Percentiles rank a stretch among this genome's conserved stretches.
Evolutionary conservation across 805 yeast species (phyloP).

Genomic region (Saturnispora halmiae): DNA sequence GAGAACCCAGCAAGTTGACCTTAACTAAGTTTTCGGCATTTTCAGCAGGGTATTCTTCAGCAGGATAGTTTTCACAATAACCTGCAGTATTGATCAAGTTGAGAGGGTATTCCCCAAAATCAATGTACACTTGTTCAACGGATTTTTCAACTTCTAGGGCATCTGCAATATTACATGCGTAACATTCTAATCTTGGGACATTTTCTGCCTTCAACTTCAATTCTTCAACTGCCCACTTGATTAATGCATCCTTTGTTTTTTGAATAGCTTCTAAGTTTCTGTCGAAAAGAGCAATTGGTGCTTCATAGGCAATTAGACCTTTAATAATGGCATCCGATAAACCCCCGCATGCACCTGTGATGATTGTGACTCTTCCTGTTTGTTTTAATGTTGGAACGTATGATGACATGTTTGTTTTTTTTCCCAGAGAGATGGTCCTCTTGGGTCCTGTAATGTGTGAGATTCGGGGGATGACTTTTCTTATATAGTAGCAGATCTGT

Average conservation of each 20-base stretch:
- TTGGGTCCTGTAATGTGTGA: too few relatives aligned
- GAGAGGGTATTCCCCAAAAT: slow-evolving; percentile 54
- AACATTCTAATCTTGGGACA: slow-evolving; percentile 42
- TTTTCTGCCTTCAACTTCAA: slow-evolving; percentile 20
- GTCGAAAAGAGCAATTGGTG: slow-evolving; percentile 66
- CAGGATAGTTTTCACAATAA: slow-evolving; percentile 71
- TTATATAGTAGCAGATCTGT: too few relatives aligned
- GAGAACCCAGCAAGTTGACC: slow-evolving; percentile 67
- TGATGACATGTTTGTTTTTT: slow-evolving; percentile 6
- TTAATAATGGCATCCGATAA: slow-evolving; percentile 55
- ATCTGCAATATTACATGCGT: slow-evolving; percentile 69
- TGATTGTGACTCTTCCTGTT: slow-evolving; percentile 60
- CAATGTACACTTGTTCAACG: slow-evolving; percentile 45
- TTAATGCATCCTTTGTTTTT: slow-evolving; percentile 42
- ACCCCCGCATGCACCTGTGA: slow-evolving; percentile 82
- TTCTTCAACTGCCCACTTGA: slow-evolving; percentile 24
- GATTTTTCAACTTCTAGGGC: slow-evolving; percentile 47
- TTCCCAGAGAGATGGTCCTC: neutral
- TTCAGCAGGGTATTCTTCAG: slow-evolving; percentile 63
- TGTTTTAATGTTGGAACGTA: slow-evolving; percentile 55
- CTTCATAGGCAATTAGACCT: slow-evolving; percentile 68
- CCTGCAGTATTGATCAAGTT: slow-evolving; percentile 76
- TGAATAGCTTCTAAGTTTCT: slow-evolving; percentile 52
- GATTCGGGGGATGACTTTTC: too few relatives aligned
- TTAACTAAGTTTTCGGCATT: slow-evolving; percentile 61